Evolutionary conservation across 495 filamentous ascomycete genomes (phyloP), one percentile per base, ranked within the genome.

Genomic region (Aspergillus sparsus): DNA sequence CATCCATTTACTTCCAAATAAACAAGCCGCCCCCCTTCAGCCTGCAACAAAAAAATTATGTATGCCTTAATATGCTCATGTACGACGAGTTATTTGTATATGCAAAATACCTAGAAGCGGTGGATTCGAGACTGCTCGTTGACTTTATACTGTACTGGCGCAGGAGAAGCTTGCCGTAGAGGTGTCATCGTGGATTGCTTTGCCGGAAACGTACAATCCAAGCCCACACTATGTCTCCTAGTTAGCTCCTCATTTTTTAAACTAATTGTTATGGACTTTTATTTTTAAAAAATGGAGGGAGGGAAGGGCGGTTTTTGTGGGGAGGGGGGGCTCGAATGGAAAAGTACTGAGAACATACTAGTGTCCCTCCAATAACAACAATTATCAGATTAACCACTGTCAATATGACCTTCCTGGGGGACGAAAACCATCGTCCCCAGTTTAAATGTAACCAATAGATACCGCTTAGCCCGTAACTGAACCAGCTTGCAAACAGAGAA

Each of bases 391-490:
- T 75, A 9, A 77, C 34, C 7, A 59, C 42, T 7, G 73, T 70
- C 37, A 78, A 49, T 13, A 59, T 46, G 9, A 70, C 66, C 53
- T 74, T 74, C 7, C 63, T 36, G 3, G 34, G 51, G 3, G 58
- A 66, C 16, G 61, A 55, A 15, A 60, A 55, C 56, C 67, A 73
- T 13, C 21, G 44, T 6, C 66, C 66, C 2, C 62, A 37, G 21
- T 79, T 79, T 63, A 79, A 35, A 55, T 64, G 66, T 4, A 76
- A 53, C 76, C 76, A 76, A 53, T 73, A 79, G 1, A 73, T 44
- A 0, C 71, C 73, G 34, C 62, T 62, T 7, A 75, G 58, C 0
- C 73, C 73, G 32, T 65, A 73, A 5, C 66, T 73, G 42, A 79
- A 77, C 74, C 71, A 75, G 45, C 57, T 68, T 15, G 63, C 67